phyloP scores from a whole-genome alignment of 2,329 filamentous ascomycete species.

The Fusarium equiseti region DNA sequence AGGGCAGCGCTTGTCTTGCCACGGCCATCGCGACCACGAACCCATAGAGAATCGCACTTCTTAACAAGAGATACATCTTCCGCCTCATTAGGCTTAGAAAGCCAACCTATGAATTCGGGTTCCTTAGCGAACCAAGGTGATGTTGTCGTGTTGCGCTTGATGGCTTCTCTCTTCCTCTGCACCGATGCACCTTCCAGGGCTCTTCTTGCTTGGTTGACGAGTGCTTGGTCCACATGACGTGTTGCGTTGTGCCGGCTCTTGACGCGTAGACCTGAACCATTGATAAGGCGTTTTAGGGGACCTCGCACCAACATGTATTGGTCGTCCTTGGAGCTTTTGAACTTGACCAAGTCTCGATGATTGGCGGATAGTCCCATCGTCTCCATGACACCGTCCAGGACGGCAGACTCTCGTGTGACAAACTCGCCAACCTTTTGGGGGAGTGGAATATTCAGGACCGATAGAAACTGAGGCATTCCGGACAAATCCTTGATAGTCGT shows the following conservation, averaged over 20 bases:
- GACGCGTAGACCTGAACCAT: slow-evolving; percentile 51
- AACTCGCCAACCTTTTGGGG: slow-evolving; percentile 54
- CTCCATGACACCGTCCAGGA: slow-evolving; percentile 51
- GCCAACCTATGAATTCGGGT: slow-evolving; percentile 53
- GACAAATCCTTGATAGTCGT: slow-evolving; percentile 55
- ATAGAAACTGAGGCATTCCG: slow-evolving; percentile 48
- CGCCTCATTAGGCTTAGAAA: slow-evolving; percentile 39
- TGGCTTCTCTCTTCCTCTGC: slow-evolving; percentile 50
- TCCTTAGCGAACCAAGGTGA: slow-evolving; percentile 57
- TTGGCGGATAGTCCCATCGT: slow-evolving; percentile 53
- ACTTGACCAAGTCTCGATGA: slow-evolving; percentile 58
- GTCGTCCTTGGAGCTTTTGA: slow-evolving; percentile 56
- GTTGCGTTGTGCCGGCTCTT: slow-evolving; percentile 55
- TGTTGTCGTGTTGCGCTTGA: slow-evolving; percentile 48
- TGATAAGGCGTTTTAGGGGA: slow-evolving; percentile 54
- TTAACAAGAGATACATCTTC: neutral
- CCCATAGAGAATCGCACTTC: slow-evolving; percentile 53
- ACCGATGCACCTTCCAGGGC: slow-evolving; percentile 52
- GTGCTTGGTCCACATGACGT: slow-evolving; percentile 51
- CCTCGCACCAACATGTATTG: slow-evolving; percentile 54
- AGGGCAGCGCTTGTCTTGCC: slow-evolving; percentile 58
- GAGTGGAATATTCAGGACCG: slow-evolving; percentile 42
- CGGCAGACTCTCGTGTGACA: slow-evolving; percentile 57
- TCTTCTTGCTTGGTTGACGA: slow-evolving; percentile 51
- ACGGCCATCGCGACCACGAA: slow-evolving; percentile 56